Percentiles rank a stretch among this genome's conserved stretches.
Conservation (phyloP, 495 filamentous ascomycete genomes). For the Glarea lozoyensis region DNA sequence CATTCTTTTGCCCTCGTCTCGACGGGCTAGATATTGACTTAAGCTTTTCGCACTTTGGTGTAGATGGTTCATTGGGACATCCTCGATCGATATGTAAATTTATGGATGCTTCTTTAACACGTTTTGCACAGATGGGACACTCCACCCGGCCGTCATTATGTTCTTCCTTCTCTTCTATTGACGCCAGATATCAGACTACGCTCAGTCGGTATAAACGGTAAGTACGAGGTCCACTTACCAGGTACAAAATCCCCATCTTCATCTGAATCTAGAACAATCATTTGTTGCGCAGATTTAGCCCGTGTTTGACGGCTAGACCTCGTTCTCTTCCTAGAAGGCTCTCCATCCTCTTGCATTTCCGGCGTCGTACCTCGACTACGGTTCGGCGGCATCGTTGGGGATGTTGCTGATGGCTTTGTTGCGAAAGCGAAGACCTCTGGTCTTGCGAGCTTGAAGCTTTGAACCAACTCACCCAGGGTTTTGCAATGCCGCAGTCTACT, state of each 20-base stretch:
- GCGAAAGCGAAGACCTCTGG: conserved; percentile 53
- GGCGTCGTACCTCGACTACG: background rate
- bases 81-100: conserved; percentile 64
- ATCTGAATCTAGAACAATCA: conserved; percentile 20
- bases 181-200: no score
- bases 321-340: conserved; percentile 32
- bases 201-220: no score
- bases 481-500: conserved; percentile 76
- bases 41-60: conserved; percentile 5
- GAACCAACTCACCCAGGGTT: conserved; percentile 76
- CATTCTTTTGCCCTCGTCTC: conserved; percentile 11
- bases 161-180: no score
- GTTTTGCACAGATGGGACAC: conserved; percentile 71
- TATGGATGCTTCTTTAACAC: conserved; percentile 69
- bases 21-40: conserved; percentile 6
- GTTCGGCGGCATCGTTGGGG: conserved; percentile 7
- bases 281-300: background rate
- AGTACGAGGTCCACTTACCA: no score
- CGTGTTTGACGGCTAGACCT: conserved; percentile 29
- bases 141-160: conserved; percentile 64
- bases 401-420: conserved; percentile 27
- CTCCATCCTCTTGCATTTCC: conserved; percentile 33
- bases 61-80: conserved; percentile 17
- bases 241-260: conserved; percentile 17
- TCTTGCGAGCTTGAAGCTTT: conserved; percentile 61